Conservation (phyloP, 164 flowering plant species). For the Magnolia kwangsiensis region DNA sequence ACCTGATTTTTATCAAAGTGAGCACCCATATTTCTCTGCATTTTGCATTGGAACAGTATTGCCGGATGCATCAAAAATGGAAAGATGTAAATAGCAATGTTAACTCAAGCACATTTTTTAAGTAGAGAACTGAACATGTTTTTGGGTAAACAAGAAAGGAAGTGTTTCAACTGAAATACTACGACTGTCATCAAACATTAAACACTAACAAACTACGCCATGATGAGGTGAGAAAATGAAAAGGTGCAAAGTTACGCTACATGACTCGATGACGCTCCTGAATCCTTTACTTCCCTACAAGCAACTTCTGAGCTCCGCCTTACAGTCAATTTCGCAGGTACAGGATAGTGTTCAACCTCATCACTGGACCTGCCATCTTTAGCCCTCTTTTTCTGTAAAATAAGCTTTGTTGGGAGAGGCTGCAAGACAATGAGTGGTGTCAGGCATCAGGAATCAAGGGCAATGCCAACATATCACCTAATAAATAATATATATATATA, state of each 20-base stretch:
- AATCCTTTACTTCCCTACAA: slow-evolving; percentile 49
- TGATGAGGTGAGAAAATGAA: background rate
- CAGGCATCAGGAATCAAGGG: slow-evolving; percentile 2
- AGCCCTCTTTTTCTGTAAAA: slow-evolving; percentile 72
- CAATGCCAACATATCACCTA: background rate
- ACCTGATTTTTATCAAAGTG: background rate
- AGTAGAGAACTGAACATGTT: background rate
- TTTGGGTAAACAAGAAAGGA: background rate
- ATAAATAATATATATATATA: background rate
- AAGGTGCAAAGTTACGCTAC: background rate
- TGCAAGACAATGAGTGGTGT: slow-evolving; percentile 29
- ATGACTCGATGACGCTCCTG: slow-evolving; percentile 22
- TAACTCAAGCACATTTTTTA: background rate
- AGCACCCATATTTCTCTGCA: background rate
- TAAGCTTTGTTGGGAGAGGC: slow-evolving; percentile 92
- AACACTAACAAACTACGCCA: background rate
- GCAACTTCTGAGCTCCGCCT: slow-evolving; percentile 55
- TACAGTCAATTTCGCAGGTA: slow-evolving; percentile 70
- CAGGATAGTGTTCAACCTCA: slow-evolving; percentile 81
- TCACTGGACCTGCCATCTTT: slow-evolving; percentile 77
- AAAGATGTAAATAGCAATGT: too few species aligned
- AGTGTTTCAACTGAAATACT: background rate
- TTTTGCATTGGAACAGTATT: background rate
- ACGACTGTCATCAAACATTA: background rate
- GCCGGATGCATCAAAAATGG: too few species aligned